Base-by-base conservation (phyloP, 1,284 basidiomycete genomes). In the Pyrrhoderma noxium region DNA sequence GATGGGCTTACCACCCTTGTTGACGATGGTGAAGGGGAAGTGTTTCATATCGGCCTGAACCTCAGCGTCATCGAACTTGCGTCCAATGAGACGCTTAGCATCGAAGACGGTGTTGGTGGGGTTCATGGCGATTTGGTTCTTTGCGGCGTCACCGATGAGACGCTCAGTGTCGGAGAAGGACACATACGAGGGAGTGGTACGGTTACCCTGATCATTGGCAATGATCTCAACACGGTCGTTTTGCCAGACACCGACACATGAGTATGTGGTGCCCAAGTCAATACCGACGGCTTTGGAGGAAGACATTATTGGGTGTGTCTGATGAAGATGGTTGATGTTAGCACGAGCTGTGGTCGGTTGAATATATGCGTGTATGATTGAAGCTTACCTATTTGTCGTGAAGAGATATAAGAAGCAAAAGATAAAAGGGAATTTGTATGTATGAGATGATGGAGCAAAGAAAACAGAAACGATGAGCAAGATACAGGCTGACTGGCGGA, bases 161-260 rank as follows among this genome's bases (percentile, higher is more conserved):
- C 93, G 92, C 77, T 96, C 93, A 56, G 75, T 85, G 66, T 95
- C 91, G 61, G 88, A 89, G 77, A 94, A 94, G 43, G 89, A 86
- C 67, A 94, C 91, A 67, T 93, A 93, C 7, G 91, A 96, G 38
- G 93, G 93, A 14, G 93, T 96, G 25, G 93, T 96, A 56, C 93
- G 86, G 78, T 96, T 96, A 68, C 93, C 93, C 77, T 95, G 93
- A 77, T 96, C 93, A 72, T 95, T 93, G 74, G 90, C 88, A 67
- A 93, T 93, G 74, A 95, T 95, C 75, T 97, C 94, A 60, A 97
- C 94, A 65, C 93, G 90, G 77, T 97, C 93, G 63, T 96, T 93
- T 75, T 93, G 89, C 93, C 93, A 97, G 60, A 96, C 93, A 78
- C 89, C 93, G 62, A 94, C 85, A 67, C 84, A 87, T 16, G 87